These are phyloP conservation scores for Dendrocalamus latiflorus DNA, from an alignment of 202 grass and related monocot species.

Conservation along the genomic window DNA sequence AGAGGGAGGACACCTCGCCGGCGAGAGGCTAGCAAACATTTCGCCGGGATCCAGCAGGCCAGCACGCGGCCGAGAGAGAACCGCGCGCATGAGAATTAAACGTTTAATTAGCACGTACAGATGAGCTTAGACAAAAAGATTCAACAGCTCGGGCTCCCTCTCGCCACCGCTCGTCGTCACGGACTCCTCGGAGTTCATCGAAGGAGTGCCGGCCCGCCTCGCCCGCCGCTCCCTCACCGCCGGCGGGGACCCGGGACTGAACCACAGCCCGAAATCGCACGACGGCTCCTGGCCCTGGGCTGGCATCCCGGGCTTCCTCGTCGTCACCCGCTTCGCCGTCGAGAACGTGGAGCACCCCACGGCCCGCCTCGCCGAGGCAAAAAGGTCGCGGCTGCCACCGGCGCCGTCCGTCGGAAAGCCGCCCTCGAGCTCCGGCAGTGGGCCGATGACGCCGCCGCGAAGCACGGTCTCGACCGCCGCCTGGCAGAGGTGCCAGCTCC, in stretches of 20 bases:
- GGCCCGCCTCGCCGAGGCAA: constrained; percentile 10
- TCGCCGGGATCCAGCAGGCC: constrained; percentile 5
- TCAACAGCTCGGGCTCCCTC: constrained; percentile 49
- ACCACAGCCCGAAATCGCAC: constrained; percentile 68
- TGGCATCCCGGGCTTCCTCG: not conserved
- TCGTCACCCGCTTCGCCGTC: constrained; percentile 31
- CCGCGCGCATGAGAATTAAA: not conserved
- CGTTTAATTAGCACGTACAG: not conserved
- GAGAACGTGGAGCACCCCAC: constrained; percentile 54
- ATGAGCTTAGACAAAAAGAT: constrained; percentile 63
- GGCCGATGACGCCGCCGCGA: constrained; percentile 54
- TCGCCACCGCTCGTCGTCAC: constrained; percentile 49
- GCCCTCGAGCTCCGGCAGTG: constrained; percentile 42
- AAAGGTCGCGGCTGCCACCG: not conserved
- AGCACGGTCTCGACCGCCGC: constrained; percentile 78
- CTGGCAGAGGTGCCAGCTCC: constrained; percentile 90
- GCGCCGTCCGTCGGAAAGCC: not conserved
- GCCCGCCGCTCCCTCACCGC: constrained; percentile 9
- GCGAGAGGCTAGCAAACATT: constrained; percentile 25
- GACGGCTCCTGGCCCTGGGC: not conserved
- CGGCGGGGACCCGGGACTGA: constrained; percentile 34
- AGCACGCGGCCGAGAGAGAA: too few species aligned
- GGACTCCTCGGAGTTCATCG: constrained; percentile 68
- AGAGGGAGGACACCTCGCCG: constrained; percentile 41
- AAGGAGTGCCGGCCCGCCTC: constrained; percentile 50